Conservation (phyloP, 2,329 filamentous ascomycete genomes). For the Epichloe amarillans region DNA sequence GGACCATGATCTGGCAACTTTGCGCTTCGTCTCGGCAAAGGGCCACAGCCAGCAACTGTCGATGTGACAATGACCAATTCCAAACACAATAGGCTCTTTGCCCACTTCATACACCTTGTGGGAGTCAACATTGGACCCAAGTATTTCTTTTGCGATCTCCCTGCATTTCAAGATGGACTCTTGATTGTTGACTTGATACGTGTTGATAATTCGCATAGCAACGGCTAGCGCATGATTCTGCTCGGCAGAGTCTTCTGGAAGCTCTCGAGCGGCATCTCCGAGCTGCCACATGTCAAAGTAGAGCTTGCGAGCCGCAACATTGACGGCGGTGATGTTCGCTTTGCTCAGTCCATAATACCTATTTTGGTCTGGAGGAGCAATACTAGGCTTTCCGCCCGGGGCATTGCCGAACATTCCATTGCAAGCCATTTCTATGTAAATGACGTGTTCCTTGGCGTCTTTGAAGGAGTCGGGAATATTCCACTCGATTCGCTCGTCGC, state of each 20-base stretch:
- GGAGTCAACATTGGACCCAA: conserved; percentile 71
- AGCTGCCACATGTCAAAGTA: conserved; percentile 96
- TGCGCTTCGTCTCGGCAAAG: conserved; percentile 93
- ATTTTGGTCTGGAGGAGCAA: conserved; percentile 80
- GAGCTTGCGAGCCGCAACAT: conserved; percentile 69
- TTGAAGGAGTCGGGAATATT: conserved; percentile 69
- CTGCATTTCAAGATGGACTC: conserved; percentile 68
- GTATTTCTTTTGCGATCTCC: conserved; percentile 68
- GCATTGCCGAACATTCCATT: conserved; percentile 98
- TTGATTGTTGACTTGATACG: conserved; percentile 69
- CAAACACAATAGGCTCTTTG: conserved; percentile 66
- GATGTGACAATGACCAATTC: conserved; percentile 93
- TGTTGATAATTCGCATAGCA: conserved; percentile 78
- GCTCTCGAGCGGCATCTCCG: conserved; percentile 80
- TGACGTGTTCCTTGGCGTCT: conserved; percentile 73
- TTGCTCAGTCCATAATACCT: conserved; percentile 62
- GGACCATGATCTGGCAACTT: conserved; percentile 90
- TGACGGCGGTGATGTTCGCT: conserved; percentile 81
- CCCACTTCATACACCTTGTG: conserved; percentile 69
- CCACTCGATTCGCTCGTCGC: conserved; percentile 83
- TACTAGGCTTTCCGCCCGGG: conserved; percentile 59
- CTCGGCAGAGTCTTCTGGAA: conserved; percentile 77
- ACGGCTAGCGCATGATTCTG: conserved; percentile 74
- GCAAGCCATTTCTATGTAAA: conserved; percentile 98
- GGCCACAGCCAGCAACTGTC: conserved; percentile 99